These are phyloP conservation scores for Xanthoconium stramineum DNA, from an alignment of 768 basidiomycete genomes.

Conservation along the genomic window DNA sequence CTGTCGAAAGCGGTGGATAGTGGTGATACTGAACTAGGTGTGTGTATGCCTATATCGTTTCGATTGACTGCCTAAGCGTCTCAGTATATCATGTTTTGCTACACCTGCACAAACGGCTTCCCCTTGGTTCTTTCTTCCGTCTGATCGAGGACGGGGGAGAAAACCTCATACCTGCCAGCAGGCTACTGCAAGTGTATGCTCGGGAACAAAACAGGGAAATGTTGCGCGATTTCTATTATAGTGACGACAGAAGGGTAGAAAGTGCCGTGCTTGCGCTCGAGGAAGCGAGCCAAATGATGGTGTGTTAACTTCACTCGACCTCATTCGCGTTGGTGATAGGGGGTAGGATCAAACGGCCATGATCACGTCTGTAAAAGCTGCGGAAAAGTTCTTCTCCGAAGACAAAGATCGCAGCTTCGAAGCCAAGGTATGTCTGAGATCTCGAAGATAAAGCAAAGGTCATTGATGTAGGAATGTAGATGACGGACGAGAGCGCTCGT, in stretches of 20 bases:
- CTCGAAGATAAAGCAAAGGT: too few species aligned
- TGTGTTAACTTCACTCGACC: slow-evolving; percentile 24
- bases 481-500: slow-evolving; percentile 82
- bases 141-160: slow-evolving; percentile 89
- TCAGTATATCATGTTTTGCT: slow-evolving; percentile 92
- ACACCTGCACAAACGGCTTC: slow-evolving; percentile 76
- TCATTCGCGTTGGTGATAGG: background rate
- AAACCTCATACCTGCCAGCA: slow-evolving; percentile 67
- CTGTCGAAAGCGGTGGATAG: slow-evolving; percentile 88
- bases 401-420: slow-evolving; percentile 92
- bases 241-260: slow-evolving; percentile 92
- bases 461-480: slow-evolving; percentile 44
- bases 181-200: slow-evolving; percentile 84
- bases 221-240: slow-evolving; percentile 95
- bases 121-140: slow-evolving; percentile 90
- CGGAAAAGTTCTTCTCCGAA: slow-evolving; percentile 92
- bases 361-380: slow-evolving; percentile 69
- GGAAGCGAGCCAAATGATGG: slow-evolving; percentile 68
- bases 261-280: slow-evolving; percentile 87
- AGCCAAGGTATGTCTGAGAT: slow-evolving; percentile 61
- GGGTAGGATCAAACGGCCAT: slow-evolving; percentile 69
- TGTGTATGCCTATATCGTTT: slow-evolving; percentile 12
- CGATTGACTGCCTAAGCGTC: background rate
- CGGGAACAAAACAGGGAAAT: slow-evolving; percentile 88
- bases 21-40: slow-evolving; percentile 93